A percentile compares a stretch with the other conserved stretches of the same genome.
These are phyloP conservation scores for Neoboletus subvelutipes DNA, from an alignment of 768 basidiomycete genomes.

Conservation along the genomic window DNA sequence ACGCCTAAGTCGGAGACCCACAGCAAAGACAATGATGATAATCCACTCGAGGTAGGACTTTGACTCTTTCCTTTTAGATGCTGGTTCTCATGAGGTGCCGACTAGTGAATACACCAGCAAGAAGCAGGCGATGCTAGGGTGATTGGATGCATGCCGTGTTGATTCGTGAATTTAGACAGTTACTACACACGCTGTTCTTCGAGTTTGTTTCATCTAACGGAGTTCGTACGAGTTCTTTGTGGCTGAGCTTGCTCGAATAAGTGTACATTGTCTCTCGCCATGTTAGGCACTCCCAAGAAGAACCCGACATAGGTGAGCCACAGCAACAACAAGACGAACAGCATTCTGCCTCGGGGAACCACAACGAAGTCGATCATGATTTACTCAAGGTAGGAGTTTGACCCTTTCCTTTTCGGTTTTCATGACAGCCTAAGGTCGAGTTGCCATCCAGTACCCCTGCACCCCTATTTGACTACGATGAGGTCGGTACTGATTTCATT, in stretches of 20 bases:
- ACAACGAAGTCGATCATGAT: background rate
- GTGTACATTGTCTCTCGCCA: no score
- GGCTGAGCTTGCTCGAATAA: no score
- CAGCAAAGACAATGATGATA: background rate
- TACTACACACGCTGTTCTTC: no score
- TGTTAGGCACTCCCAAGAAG: no score
- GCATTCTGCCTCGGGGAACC: background rate
- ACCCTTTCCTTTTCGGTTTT: background rate
- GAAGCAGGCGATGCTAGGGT: no score
- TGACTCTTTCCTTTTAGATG: background rate
- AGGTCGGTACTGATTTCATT: background rate
- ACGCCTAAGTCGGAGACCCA: background rate
- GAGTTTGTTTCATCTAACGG: no score
- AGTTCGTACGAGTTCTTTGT: no score
- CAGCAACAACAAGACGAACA: background rate
- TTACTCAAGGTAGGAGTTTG: background rate
- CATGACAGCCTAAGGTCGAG: background rate
- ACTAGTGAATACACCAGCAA: no score
- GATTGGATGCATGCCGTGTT: no score
- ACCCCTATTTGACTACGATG: background rate
- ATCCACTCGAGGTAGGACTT: background rate
- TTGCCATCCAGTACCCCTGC: background rate
- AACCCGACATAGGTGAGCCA: background rate
- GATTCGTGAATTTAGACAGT: no score
- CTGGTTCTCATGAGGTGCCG: no score